Evolutionary conservation across 352 stramenopile genomes (phyloP).

Genomic region (Pseudoperonospora humuli): DNA sequence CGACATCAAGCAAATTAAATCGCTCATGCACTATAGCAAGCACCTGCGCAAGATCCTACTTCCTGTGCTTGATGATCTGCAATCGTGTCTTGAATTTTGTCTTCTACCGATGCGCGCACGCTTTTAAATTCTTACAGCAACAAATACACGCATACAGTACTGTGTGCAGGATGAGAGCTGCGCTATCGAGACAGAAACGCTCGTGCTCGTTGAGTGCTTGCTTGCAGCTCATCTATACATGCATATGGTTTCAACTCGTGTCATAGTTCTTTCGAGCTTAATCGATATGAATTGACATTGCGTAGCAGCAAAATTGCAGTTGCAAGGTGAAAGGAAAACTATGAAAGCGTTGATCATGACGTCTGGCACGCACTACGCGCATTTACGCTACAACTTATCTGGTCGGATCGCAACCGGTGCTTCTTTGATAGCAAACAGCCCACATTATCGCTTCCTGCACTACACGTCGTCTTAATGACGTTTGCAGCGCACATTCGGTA

Average conservation of each 20-base stretch:
- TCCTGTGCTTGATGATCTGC: background rate
- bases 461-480: no score
- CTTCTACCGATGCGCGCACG: background rate
- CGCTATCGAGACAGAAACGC: no score
- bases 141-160: background rate
- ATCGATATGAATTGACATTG: no score
- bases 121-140: background rate
- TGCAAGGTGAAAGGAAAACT: no score
- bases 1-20: background rate
- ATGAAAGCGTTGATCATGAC: background rate
- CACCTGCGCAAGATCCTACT: conserved; percentile 1
- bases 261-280: no score
- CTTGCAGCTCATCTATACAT: no score
- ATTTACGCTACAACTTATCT: background rate
- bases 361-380: background rate
- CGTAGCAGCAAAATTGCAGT: no score
- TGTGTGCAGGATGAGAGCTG: background rate
- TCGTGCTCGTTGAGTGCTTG: no score
- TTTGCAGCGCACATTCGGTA: no score
- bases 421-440: background rate
- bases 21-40: background rate
- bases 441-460: background rate
- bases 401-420: background rate
- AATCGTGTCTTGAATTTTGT: background rate
- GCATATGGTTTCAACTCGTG: no score